phyloP scores from a whole-genome alignment of 768 basidiomycete genomes.

The Lactifluus piperatus region DNA sequence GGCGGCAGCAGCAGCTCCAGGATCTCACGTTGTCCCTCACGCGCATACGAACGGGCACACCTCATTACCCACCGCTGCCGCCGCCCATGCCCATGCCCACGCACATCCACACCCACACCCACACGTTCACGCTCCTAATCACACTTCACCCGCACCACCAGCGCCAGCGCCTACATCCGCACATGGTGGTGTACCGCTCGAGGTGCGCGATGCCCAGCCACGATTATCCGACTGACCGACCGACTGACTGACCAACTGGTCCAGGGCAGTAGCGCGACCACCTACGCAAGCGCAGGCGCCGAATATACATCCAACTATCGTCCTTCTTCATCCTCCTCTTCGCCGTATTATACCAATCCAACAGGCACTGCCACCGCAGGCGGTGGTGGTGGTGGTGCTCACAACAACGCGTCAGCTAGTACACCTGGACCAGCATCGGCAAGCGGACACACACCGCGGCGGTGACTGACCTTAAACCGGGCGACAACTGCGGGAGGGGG shows the following conservation, averaged over 20 bases:
- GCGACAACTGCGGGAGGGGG: too few relatives aligned
- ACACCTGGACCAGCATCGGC: not conserved
- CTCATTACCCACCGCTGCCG: not conserved
- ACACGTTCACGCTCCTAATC: not conserved
- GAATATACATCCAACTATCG: not conserved
- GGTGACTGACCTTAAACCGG: not conserved
- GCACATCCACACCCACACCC: not conserved
- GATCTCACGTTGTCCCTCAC: not conserved
- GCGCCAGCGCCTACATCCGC: not conserved
- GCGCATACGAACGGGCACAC: slow-evolving; percentile 2
- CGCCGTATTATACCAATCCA: not conserved
- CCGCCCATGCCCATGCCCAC: not conserved
- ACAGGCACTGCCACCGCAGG: not conserved
- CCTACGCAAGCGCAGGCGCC: not conserved
- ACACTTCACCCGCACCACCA: not conserved
- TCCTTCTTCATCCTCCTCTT: not conserved
- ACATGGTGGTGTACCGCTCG: not conserved
- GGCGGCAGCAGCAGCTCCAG: not conserved
- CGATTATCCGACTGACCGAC: not conserved
- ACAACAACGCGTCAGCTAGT: too few relatives aligned
- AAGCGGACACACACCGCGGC: not conserved
- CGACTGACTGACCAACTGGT: not conserved
- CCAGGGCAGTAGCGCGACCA: not conserved
- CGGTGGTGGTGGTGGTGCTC: not conserved
- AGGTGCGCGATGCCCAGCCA: slow-evolving; percentile 1